Conservation (phyloP, 2,329 filamentous ascomycete genomes). For the Pseudocercospora crystallina region DNA sequence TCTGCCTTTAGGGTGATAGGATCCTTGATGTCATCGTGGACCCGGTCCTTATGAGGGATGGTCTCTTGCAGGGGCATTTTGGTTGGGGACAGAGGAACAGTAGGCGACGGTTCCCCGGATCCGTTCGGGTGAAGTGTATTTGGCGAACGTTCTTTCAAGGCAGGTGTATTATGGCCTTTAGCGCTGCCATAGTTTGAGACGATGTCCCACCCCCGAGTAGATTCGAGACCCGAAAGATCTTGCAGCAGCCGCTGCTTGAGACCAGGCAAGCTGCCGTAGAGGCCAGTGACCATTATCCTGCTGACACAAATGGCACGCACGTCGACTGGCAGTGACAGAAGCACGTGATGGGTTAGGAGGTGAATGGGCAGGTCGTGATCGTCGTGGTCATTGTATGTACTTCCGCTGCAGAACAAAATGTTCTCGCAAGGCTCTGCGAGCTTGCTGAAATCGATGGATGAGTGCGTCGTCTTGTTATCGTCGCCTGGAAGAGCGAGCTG, state of each 20-base stretch:
- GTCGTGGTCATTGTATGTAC: constrained; percentile 63
- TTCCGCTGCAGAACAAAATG: constrained; percentile 65
- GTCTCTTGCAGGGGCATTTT: constrained; percentile 29
- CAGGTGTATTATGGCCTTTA: constrained; percentile 12
- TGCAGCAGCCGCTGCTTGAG: constrained; percentile 74
- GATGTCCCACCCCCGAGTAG: constrained; percentile 72
- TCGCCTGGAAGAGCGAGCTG: constrained; percentile 29
- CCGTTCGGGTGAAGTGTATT: constrained; percentile 15
- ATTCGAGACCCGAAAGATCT: constrained; percentile 68
- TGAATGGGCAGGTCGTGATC: constrained; percentile 83
- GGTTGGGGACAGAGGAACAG: constrained; percentile 17
- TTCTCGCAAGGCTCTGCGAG: constrained; percentile 74
- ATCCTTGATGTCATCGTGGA: constrained; percentile 34
- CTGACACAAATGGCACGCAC: constrained; percentile 83
- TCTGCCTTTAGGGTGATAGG: constrained; percentile 59
- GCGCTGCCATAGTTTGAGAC: constrained; percentile 67
- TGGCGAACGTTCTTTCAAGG: constrained; percentile 21
- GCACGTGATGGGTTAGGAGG: constrained; percentile 70
- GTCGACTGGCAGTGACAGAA: constrained; percentile 77
- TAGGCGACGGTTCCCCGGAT: not conserved
- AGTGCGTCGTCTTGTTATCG: constrained; percentile 26
- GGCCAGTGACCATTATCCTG: constrained; percentile 82
- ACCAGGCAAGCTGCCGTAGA: constrained; percentile 75
- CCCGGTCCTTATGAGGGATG: constrained; percentile 23
- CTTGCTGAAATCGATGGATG: constrained; percentile 67